phyloP scores from a whole-genome alignment of 2,329 filamentous ascomycete genomes.

The Aspergillus luchuensis region DNA sequence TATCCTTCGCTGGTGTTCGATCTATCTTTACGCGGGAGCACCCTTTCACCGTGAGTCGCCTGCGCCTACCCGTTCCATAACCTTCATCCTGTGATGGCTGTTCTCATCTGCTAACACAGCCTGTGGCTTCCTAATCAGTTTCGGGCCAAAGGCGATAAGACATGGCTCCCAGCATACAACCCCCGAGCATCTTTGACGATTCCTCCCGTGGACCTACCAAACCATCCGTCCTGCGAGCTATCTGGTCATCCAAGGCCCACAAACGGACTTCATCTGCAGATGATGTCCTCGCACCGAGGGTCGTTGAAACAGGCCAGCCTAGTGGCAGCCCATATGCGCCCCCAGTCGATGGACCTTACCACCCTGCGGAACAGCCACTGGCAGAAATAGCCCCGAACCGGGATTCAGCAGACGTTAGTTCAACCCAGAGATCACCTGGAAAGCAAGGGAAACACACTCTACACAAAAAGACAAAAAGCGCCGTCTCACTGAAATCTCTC shows the following conservation, averaged over 20 bases:
- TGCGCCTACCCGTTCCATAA: constrained; percentile 14
- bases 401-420: constrained; percentile 30
- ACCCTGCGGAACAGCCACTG: constrained; percentile 35
- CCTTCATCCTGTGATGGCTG: not conserved
- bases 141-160: constrained; percentile 33
- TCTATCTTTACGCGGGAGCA: constrained; percentile 11
- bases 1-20: constrained; percentile 11
- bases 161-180: constrained; percentile 37
- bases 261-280: constrained; percentile 49
- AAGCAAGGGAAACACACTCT: constrained; percentile 39
- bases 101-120: constrained; percentile 5
- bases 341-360: constrained; percentile 54
- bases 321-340: constrained; percentile 43
- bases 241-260: constrained; percentile 55
- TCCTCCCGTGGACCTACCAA: constrained; percentile 37
- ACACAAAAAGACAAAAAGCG: constrained; percentile 58
- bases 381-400: constrained; percentile 44
- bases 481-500: constrained; percentile 56
- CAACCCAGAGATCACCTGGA: constrained; percentile 41
- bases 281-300: constrained; percentile 27
- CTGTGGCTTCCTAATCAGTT: constrained; percentile 22
- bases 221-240: constrained; percentile 55
- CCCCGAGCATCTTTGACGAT: constrained; percentile 42
- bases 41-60: constrained; percentile 20
- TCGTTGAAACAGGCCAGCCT: constrained; percentile 45